phyloP scores from a whole-genome alignment of 805 yeast genomes.

The Saturnispora kantuleensis region DNA sequence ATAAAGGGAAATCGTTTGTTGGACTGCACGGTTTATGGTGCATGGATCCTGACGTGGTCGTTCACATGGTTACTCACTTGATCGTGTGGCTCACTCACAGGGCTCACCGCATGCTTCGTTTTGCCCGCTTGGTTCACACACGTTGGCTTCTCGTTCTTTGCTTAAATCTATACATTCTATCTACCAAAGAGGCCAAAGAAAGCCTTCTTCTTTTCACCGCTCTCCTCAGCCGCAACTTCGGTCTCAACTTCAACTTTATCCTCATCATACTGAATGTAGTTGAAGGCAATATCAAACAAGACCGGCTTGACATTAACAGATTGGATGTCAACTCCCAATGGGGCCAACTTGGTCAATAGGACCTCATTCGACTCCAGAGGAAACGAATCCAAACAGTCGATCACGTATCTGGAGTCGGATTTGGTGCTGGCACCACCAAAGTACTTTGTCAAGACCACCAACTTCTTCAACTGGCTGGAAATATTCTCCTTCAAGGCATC shows the following conservation, averaged over 20 bases:
- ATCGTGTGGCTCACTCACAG: too few species aligned
- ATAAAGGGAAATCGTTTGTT: too few species aligned
- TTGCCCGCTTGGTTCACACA: too few species aligned
- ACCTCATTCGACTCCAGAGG: conserved; percentile 21
- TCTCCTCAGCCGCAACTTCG: conserved; percentile 13
- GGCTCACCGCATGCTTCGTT: too few species aligned
- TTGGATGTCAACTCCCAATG: conserved; percentile 29
- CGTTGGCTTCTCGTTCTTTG: too few species aligned
- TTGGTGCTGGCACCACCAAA: conserved; percentile 16
- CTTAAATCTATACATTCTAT: conserved; percentile 4
- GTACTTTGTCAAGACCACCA: conserved; percentile 42
- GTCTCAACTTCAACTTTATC: conserved; percentile 3
- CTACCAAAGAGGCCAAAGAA: conserved; percentile 70
- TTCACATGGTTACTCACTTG: too few species aligned
- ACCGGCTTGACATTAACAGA: conserved; percentile 81
- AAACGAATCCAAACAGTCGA: conserved; percentile 24
- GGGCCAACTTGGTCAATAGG: conserved; percentile 25
- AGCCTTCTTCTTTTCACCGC: conserved; percentile 38
- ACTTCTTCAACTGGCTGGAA: conserved; percentile 18
- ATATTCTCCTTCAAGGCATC: conserved; percentile 17
- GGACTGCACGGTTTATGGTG: too few species aligned
- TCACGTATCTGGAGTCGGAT: conserved; percentile 12
- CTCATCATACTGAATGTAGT: conserved; percentile 55
- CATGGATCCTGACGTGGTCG: too few species aligned
- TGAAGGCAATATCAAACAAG: conserved; percentile 82